Conservation (phyloP, 495 filamentous ascomycete genomes). For the Zalerion maritima region DNA sequence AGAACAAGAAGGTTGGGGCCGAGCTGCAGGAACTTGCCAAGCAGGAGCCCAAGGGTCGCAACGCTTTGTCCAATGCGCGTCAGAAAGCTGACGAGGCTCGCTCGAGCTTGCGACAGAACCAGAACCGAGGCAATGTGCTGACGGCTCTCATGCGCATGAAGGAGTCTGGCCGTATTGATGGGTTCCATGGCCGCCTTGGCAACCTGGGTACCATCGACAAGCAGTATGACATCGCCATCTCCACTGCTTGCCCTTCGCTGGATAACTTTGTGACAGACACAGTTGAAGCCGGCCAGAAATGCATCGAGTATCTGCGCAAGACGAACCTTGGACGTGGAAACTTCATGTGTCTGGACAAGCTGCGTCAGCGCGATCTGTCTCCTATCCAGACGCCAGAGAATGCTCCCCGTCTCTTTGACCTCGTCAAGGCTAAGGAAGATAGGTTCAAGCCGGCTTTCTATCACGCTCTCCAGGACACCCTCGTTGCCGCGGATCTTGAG, state of each 20-base stretch:
- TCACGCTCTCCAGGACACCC: slow-evolving; percentile 79
- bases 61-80: slow-evolving; percentile 70
- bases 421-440: slow-evolving; percentile 77
- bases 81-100: slow-evolving; percentile 93
- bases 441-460: slow-evolving; percentile 88
- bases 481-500: slow-evolving; percentile 81
- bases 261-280: slow-evolving; percentile 95
- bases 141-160: slow-evolving; percentile 84
- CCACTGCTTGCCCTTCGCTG: slow-evolving; percentile 79
- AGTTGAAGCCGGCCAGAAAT: slow-evolving; percentile 88
- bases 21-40: slow-evolving; percentile 56
- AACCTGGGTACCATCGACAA: slow-evolving; percentile 92
- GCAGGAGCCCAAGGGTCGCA: slow-evolving; percentile 65
- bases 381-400: slow-evolving; percentile 78
- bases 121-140: slow-evolving; percentile 86
- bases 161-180: slow-evolving; percentile 89
- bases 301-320: slow-evolving; percentile 92
- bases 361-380: slow-evolving; percentile 59
- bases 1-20: slow-evolving; percentile 51
- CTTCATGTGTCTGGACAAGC: slow-evolving; percentile 86
- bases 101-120: slow-evolving; percentile 71
- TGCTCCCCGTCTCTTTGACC: slow-evolving; percentile 82
- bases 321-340: slow-evolving; percentile 95
- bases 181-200: slow-evolving; percentile 89
- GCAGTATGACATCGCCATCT: slow-evolving; percentile 92